Conservation (phyloP, 192 early-diverging fungal genomes). For the Chytriomyces confervae region DNA sequence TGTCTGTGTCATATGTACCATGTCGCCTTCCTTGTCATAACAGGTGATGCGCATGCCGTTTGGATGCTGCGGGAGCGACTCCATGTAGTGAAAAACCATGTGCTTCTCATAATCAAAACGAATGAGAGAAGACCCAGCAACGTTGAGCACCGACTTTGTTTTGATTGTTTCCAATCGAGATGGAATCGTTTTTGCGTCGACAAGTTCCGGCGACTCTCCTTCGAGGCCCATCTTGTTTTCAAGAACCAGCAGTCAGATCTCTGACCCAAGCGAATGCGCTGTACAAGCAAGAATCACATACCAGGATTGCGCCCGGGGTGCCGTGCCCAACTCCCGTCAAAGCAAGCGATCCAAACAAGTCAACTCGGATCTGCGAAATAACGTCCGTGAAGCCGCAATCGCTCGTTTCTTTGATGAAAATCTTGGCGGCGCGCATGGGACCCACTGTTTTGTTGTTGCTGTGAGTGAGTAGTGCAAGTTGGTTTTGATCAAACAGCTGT, state of each 20-base stretch:
- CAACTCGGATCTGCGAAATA: slow-evolving; percentile 68
- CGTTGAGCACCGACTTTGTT: slow-evolving; percentile 67
- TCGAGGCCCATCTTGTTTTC: slow-evolving; percentile 77
- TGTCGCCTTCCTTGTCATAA: slow-evolving; percentile 75
- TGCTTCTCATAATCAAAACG: slow-evolving; percentile 83
- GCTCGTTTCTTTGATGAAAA: slow-evolving; percentile 85
- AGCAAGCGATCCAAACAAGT: slow-evolving; percentile 92
- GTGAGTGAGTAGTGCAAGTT: neutral
- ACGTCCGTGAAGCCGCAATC: slow-evolving; percentile 48
- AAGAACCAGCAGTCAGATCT: neutral
- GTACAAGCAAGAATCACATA: slow-evolving; percentile 23
- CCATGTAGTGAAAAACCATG: slow-evolving; percentile 82
- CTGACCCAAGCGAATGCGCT: neutral
- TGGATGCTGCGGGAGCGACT: slow-evolving; percentile 88
- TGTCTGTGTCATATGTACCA: slow-evolving; percentile 41
- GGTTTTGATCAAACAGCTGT: slow-evolving; percentile 10
- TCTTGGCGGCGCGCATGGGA: slow-evolving; percentile 94
- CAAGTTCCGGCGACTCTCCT: slow-evolving; percentile 70
- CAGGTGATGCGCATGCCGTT: slow-evolving; percentile 95
- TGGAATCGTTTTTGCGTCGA: slow-evolving; percentile 81
- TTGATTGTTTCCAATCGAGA: slow-evolving; percentile 77
- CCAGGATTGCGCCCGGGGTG: slow-evolving; percentile 85
- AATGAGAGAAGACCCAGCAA: slow-evolving; percentile 78
- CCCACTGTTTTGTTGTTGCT: slow-evolving; percentile 76
- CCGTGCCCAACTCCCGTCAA: slow-evolving; percentile 95